These are phyloP conservation scores for Lathyrus sativus DNA, from an alignment of 306 rosid genomes.

Conservation along the genomic window DNA sequence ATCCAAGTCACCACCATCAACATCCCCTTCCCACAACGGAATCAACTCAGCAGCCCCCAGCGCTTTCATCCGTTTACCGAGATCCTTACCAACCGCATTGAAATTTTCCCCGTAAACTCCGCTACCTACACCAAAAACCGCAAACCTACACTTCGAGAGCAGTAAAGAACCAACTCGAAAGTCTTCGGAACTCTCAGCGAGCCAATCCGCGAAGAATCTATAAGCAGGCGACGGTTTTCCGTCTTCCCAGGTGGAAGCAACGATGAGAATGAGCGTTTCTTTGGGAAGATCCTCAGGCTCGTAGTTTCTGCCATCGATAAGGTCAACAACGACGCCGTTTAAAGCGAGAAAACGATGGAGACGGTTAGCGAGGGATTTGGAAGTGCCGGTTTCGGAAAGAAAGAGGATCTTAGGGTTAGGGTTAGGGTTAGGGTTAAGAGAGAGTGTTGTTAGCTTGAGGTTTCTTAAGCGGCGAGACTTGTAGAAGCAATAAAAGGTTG, in stretches of 20 bases:
- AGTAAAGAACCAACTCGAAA: slow-evolving; percentile 82
- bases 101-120: slow-evolving; percentile 64
- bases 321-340: slow-evolving; percentile 58
- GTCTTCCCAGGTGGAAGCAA: slow-evolving; percentile 93
- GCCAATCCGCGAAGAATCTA: slow-evolving; percentile 76
- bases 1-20: slow-evolving; percentile 70
- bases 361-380: slow-evolving; percentile 76
- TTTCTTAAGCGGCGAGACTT: slow-evolving; percentile 73
- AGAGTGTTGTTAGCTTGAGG: slow-evolving; percentile 51
- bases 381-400: slow-evolving; percentile 78
- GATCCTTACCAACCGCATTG: slow-evolving; percentile 69
- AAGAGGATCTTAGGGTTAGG: slow-evolving; percentile 62
- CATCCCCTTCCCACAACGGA: slow-evolving; percentile 71
- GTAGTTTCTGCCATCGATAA: slow-evolving; percentile 59
- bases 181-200: slow-evolving; percentile 77
- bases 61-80: slow-evolving; percentile 59
- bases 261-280: slow-evolving; percentile 60
- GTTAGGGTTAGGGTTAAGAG: slow-evolving; percentile 27
- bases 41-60: slow-evolving; percentile 78
- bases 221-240: slow-evolving; percentile 66
- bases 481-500: slow-evolving; percentile 77
- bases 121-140: slow-evolving; percentile 90
- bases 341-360: slow-evolving; percentile 56
- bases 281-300: slow-evolving; percentile 91
- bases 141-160: slow-evolving; percentile 61